These are phyloP conservation scores for Zychaea mexicana DNA, from an alignment of 371 early-diverging fungal genomes.

Conservation along the genomic window DNA sequence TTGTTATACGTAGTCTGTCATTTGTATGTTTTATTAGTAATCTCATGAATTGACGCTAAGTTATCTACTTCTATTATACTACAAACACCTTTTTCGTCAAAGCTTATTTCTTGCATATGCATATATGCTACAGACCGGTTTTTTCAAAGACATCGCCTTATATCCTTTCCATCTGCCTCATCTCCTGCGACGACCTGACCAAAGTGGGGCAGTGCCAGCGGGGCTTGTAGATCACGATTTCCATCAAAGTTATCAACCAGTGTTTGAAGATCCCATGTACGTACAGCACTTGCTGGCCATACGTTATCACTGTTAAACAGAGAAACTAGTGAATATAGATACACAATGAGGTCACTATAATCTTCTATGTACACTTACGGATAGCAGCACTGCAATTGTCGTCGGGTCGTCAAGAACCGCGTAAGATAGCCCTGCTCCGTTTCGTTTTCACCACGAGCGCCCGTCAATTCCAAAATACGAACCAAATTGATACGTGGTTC, in stretches of 20 bases:
- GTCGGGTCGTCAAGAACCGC: constrained; percentile 34
- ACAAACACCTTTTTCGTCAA: no score
- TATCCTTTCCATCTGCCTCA: not conserved
- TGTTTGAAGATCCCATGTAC: constrained; percentile 25
- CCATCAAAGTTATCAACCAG: constrained; percentile 28
- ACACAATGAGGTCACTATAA: no score
- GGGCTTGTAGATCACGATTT: constrained; percentile 16
- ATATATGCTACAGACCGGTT: no score
- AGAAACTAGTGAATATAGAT: no score
- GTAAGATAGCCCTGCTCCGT: constrained; percentile 31
- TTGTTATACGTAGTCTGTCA: no score
- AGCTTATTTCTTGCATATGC: no score
- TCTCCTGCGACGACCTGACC: not conserved
- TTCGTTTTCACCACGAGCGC: constrained; percentile 21
- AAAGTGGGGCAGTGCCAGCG: constrained; percentile 4
- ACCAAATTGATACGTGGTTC: constrained; percentile 42
- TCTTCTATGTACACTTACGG: constrained; percentile 44
- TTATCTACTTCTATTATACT: no score
- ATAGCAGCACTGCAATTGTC: constrained; percentile 41
- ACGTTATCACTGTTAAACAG: constrained; percentile 43
- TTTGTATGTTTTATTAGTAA: no score
- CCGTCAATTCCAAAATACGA: constrained; percentile 31
- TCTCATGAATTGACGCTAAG: no score
- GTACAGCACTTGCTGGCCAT: constrained; percentile 42
- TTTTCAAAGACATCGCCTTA: not conserved